Evolutionary conservation across 129 eudicot species (phyloP), one percentile per base, ranked within the genome.

Genomic region (Artemisia annua): DNA sequence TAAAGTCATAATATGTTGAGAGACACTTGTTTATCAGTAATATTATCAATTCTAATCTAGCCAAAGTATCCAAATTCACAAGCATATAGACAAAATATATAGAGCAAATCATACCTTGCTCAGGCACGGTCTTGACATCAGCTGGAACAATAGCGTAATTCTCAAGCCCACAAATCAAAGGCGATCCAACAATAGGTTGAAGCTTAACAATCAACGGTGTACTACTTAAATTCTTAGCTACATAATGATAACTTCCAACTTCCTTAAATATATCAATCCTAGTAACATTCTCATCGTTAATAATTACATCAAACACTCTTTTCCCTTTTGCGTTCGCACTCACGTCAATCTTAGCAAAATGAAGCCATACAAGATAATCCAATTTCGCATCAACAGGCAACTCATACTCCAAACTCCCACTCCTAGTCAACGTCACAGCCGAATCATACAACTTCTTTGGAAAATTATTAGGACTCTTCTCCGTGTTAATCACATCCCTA

Each of bases 111-210:
- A 39, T 90, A 95, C 99, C 99, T 75, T 95, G 96, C 43, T 86
- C 88, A 79, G 97, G 90, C 62, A 79, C 74, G 43, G 99, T 95
- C 76, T 71, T 80, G 76, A 95, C 79, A 88, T 90, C 99, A 39
- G 87, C 86, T 0, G 96, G 96, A 70, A 95, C 96, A 77, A 90
- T 87, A 1, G 99, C 99, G 19, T 95, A 95, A 78, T 90, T 90
- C 81, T 95, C 99, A 11, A 95, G 83, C 43, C 94, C 99, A 71
- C 96, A 95, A 61, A 95, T 75, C 12, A 86, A 16, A 7, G 99
- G 99, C 2, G 85, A 69, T 20, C 97, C 97, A 54, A 84, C 85
- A 61, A 88, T 90, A 5, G 91, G 85, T 22, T 64, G 86, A 76
- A 95, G 85, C 88, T 81, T 90, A 73, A 95, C 87, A 60, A 7